Base-by-base conservation (phyloP, 2,329 filamentous ascomycete species). In the Aspergillus chevalieri region DNA sequence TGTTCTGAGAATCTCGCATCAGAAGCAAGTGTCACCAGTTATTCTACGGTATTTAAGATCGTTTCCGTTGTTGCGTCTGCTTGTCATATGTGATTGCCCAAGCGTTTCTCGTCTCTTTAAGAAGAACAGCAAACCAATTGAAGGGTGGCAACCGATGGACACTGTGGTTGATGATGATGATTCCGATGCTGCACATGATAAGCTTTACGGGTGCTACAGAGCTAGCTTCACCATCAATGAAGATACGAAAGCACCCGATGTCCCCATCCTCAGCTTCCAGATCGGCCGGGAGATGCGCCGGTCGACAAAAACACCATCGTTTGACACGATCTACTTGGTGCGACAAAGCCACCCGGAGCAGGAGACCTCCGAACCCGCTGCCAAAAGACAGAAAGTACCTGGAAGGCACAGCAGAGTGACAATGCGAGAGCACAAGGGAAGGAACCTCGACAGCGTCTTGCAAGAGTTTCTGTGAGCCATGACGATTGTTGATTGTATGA, bases 61-160 rank as follows among this genome's bases (percentile, higher is more conserved):
- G 3, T 64, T 75, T 34, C 70, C 69, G 3, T 60, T 62, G 7
- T 49, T 75, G 21, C 61, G 59, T n/a, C 44, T 64, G 12, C 52
- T 74, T 17, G 52, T 74, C 14, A 51, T 66, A 3, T 61, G 61
- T 10, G 59, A 61, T 30, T 74, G 69, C 47, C 56, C 55, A 2
- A 47, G 51, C 5, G 52, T 73, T 47, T 58, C 55, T 33, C 58
- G 47, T 50, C 47, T 50, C 53, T 59, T 50, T 24, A 54, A 47
- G 43, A 43, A 58, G 24, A 47, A 44, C 6, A 17, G 50, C n/a
- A 56, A 57, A 17, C 50, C 52, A 19, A 44, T 51, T 9, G 51
- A 61, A 46, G 67, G 66, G 7, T 71, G 68, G 68, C 55, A 58
- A 42, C 38, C 38, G 17, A 5, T 9, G 38, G 51, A 41, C 41